Conservation (phyloP, 2,329 filamentous ascomycete genomes). For the Cladosporium cucumerinum region DNA sequence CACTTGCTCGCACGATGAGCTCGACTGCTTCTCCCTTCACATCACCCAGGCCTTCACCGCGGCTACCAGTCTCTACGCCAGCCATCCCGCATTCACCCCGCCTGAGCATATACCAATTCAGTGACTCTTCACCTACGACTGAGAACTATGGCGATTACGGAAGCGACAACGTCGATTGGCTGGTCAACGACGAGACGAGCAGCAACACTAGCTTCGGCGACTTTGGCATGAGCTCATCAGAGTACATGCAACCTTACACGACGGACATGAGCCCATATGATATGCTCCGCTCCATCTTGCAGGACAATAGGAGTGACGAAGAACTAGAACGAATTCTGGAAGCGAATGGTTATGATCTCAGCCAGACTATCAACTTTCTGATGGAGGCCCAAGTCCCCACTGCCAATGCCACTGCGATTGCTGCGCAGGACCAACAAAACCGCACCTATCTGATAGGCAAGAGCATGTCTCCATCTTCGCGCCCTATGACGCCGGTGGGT, state of each 20-base stretch:
- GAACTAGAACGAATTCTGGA: conserved; percentile 92
- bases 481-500: conserved; percentile 72
- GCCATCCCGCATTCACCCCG: conserved; percentile 90
- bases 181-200: conserved; percentile 77
- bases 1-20: conserved; percentile 72
- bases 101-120: conserved; percentile 94
- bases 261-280: conserved; percentile 97
- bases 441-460: conserved; percentile 77
- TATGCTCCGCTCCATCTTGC: conserved; percentile 91
- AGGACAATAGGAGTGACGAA: conserved; percentile 83
- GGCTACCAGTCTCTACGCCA: conserved; percentile 84
- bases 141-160: conserved; percentile 90
- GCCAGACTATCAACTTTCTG: conserved; percentile 82
- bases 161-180: conserved; percentile 93
- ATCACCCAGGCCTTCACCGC: conserved; percentile 87
- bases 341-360: conserved; percentile 86
- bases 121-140: conserved; percentile 72
- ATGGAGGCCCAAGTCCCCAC: conserved; percentile 68
- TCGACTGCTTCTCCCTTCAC: conserved; percentile 83
- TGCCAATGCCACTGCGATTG: conserved; percentile 29
- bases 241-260: conserved; percentile 67
- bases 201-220: conserved; percentile 74
- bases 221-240: conserved; percentile 73
- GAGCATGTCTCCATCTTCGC: conserved; percentile 69
- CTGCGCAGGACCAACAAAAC: conserved; percentile 51